A percentile compares a stretch with the other conserved stretches of the same genome.
Evolutionary conservation across 2,329 filamentous ascomycete species (phyloP).

Genomic region (Penicillium sp.): DNA sequence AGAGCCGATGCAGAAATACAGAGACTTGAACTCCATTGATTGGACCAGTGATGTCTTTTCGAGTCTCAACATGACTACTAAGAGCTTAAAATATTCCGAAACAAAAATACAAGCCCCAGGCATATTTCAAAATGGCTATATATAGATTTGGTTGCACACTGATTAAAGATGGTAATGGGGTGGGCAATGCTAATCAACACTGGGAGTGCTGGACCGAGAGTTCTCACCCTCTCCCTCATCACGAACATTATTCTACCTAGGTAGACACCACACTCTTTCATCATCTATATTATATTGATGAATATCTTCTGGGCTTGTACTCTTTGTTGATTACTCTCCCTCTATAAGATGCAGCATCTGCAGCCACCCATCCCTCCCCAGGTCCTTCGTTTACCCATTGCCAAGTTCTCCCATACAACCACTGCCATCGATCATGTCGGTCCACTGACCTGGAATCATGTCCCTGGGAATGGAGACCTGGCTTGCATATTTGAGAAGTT

Average conservation of each 20-base stretch:
- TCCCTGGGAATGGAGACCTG: conserved; percentile 40
- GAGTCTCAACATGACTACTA: neutral
- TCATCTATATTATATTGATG: neutral
- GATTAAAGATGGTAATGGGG: neutral
- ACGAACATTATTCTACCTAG: neutral
- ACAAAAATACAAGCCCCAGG: too few species aligned
- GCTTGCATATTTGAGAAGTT: conserved; percentile 38
- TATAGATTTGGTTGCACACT: neutral
- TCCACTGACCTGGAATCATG: conserved; percentile 47
- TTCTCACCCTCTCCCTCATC: neutral
- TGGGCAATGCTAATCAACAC: neutral
- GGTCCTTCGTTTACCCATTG: conserved; percentile 30
- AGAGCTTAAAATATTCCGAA: neutral
- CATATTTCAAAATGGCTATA: neutral
- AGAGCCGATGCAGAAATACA: neutral
- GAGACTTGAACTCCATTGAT: too few species aligned
- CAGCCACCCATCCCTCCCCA: conserved; percentile 13
- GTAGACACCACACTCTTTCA: neutral
- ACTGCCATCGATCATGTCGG: conserved; percentile 38
- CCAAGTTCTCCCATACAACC: conserved; percentile 49
- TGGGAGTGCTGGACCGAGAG: neutral
- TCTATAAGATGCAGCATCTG: neutral
- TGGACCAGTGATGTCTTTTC: neutral
- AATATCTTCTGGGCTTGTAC: neutral
- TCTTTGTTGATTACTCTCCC: neutral